Base-by-base conservation (phyloP, 768 basidiomycete species). In the Cyathus striatus region DNA sequence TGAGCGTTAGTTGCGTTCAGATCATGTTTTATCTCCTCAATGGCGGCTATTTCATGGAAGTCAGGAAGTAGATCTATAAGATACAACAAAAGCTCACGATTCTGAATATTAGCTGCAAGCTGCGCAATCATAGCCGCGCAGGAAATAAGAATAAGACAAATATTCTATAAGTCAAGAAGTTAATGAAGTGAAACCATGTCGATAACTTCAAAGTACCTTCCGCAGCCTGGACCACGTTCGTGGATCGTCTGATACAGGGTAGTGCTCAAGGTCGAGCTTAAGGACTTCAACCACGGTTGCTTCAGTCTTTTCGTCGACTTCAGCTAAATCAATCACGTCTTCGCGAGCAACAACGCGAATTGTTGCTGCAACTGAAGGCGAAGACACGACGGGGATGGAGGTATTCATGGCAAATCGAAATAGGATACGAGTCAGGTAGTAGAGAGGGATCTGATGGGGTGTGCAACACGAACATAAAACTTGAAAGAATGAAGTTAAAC, bases 211-310 rank as follows among this genome's bases (percentile, higher is more conserved):
- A 30, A 18, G 23, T 62, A 76, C 82, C 70, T 86, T 85, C 49
- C 76, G 71, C 24, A 69, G 40, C 21, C 49, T 43, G 6, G 76
- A 73, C 83, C 83, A 86, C 45, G 63, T 54, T 39, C 80, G 72
- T 10, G 83, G 83, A 57, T 86, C 83, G 47, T 85, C 71, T 13
- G 62, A 51, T 13, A 85, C 81, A 4, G 70, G 63, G 38, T 68
- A 60, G 53, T 76, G 76, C 49, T 78, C 76, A 38, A 78, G 75
- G 50, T 78, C 76, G n/a, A n/a, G n/a, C n/a, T n/a, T n/a, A n/a
- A n/a, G n/a, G n/a, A n/a, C n/a, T n/a, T n/a, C n/a, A n/a, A n/a
- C n/a, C n/a, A n/a, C n/a, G n/a, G n/a, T n/a, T n/a, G n/a, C n/a
- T n/a, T n/a, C n/a, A n/a, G n/a, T n/a, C n/a, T n/a, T n/a, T n/a